Evolutionary conservation across 345 rosid genomes (phyloP).

Genomic region (Eucalyptus sp.): DNA sequence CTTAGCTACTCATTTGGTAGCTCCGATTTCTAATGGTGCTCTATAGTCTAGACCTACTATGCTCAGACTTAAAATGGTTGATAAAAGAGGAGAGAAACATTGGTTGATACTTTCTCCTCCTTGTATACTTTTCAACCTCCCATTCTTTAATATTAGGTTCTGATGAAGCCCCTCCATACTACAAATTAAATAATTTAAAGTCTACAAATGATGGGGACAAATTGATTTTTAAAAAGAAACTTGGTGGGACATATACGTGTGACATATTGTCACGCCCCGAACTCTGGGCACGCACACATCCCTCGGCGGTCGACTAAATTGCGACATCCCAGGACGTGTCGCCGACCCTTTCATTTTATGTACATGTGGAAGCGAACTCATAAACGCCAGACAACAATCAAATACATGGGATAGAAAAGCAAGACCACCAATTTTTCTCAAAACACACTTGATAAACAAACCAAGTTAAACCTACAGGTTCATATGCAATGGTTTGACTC

Average conservation of each 20-base stretch:
- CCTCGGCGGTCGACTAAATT: too few species aligned
- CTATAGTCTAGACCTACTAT: neutral
- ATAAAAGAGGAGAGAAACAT: neutral
- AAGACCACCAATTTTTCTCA: too few species aligned
- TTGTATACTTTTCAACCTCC: neutral
- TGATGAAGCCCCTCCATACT: neutral
- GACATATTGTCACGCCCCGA: too few species aligned
- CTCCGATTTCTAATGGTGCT: neutral
- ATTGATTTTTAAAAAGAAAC: neutral
- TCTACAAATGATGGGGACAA: neutral
- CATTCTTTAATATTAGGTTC: neutral
- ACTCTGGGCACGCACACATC: too few species aligned
- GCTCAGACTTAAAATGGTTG: neutral
- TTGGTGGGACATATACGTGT: neutral
- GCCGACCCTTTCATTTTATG: too few species aligned
- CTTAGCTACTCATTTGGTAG: neutral
- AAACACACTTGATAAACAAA: too few species aligned
- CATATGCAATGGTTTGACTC: too few species aligned
- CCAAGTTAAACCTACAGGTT: too few species aligned
- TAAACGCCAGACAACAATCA: too few species aligned
- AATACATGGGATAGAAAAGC: too few species aligned
- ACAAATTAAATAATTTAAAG: neutral
- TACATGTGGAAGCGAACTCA: too few species aligned
- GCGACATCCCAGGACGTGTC: rapidly evolving
- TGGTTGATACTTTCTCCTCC: neutral